Base-by-base conservation (phyloP, 2,329 filamentous ascomycete species). In the Aspergillus luchuensis region DNA sequence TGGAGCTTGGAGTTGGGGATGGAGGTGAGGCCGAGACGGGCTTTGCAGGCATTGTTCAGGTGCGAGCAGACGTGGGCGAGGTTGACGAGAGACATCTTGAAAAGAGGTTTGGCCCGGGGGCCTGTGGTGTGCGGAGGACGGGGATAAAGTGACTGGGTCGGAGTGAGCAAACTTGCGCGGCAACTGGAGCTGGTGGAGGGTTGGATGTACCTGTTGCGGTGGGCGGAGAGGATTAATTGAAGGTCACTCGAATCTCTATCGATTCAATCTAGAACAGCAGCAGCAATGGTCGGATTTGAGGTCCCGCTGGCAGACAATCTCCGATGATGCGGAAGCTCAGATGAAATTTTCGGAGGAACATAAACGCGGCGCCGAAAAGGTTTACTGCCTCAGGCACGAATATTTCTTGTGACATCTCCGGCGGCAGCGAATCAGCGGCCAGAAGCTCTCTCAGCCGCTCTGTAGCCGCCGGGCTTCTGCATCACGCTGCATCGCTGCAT, bases 31-130 rank as follows among this genome's bases (percentile, higher is more conserved):
- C 89, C 91, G 0, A 97, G 87, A 1, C 89, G 88, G n/a, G 91
- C 91, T 71, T 88, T 88, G 59, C 90, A 90, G 67, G 91, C 91
- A 82, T 97, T 97, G 77, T 95, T 91, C 59, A 97, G 84, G 81
- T 97, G 92, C 67, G 92, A 92, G 84, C 91, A 96, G 79, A 93
- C 87, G 81, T 94, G 82, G 70, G 87, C 84, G 66, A 96, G 85
- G 78, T 89, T 87, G 73, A 85, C 82, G 78, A 97, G 85, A 70
- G 88, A 91, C 89, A 91, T 91, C 51, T 70, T 79, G 67, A 50
- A 59, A 45, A 43, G 52, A 56, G 56, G 56, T 45, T 60, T 61
- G 64, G 69, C 62, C 65, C 67, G 30, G 62, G 66, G 61, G 62
- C 61, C 64, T 58, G 49, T 43, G 41, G 53, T 45, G 38, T 38